phyloP scores from a whole-genome alignment of 306 rosid genomes.

The Crataegus laevigata region DNA sequence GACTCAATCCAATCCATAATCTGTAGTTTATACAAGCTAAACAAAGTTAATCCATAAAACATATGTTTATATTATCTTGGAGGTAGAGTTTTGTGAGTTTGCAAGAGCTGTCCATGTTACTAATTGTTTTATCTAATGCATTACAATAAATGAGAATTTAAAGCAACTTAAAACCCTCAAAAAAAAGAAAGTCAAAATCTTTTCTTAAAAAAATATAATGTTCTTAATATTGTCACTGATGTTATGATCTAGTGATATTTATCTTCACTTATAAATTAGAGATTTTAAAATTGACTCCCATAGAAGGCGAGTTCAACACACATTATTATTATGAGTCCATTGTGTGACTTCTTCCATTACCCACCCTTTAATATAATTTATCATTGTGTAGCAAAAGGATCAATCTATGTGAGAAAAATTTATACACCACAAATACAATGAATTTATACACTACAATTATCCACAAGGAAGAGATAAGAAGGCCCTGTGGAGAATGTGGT shows the following conservation, averaged over 20 bases:
- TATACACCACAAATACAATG: too few species aligned
- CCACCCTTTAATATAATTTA: background rate
- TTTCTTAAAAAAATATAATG: too few species aligned
- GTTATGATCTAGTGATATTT: background rate
- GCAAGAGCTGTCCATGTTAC: constrained; percentile 4
- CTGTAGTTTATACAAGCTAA: background rate
- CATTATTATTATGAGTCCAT: too few species aligned
- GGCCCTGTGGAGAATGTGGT: too few species aligned
- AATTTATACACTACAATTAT: background rate
- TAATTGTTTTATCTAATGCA: background rate
- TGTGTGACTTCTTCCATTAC: background rate
- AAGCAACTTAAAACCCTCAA: background rate
- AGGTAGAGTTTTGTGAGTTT: background rate
- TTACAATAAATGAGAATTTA: background rate
- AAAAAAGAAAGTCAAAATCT: background rate
- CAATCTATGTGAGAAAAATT: too few species aligned
- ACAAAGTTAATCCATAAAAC: background rate
- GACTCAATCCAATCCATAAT: background rate
- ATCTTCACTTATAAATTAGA: too few species aligned
- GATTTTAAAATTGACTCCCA: too few species aligned
- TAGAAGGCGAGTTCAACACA: too few species aligned
- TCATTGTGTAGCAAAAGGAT: too few species aligned
- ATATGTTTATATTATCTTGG: background rate
- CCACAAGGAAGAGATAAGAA: too few species aligned
- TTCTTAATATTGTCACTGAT: background rate